Conservation (phyloP, 306 rosid genomes). For the Quercus parvula region DNA sequence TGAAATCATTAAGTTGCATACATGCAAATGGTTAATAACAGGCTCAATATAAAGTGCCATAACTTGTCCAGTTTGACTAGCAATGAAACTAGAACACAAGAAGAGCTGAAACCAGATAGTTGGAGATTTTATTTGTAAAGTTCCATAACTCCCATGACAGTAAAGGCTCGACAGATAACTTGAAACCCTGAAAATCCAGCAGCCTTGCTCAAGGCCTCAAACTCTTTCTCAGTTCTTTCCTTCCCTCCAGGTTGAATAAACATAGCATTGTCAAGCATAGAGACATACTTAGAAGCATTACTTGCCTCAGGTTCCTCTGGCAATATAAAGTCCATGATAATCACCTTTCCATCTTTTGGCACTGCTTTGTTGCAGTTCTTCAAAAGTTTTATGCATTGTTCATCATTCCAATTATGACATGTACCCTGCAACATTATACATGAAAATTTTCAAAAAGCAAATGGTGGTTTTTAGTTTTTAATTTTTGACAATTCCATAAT, state of each 20-base stretch:
- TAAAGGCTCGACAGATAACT: background rate
- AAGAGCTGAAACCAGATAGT: background rate
- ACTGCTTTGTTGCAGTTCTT: background rate
- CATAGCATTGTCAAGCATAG: background rate
- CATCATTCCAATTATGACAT: slow-evolving; percentile 15
- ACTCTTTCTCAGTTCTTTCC: slow-evolving; percentile 10
- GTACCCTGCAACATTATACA: slow-evolving; percentile 11
- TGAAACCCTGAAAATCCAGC: slow-evolving; percentile 5
- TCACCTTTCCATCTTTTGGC: background rate
- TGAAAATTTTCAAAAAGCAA: no score
- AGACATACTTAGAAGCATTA: background rate
- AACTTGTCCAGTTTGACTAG: background rate
- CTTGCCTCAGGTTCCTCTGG: background rate
- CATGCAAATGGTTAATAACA: no score
- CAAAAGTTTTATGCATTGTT: background rate
- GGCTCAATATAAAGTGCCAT: no score
- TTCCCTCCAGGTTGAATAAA: background rate
- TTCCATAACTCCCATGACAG: background rate
- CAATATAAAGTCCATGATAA: background rate
- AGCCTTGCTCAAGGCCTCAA: background rate
- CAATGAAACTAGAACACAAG: background rate
- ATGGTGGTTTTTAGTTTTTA: no score
- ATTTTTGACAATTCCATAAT: no score
- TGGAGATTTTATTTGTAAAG: background rate
- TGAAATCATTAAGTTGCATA: no score